Evolutionary conservation across 1,139 yeast genomes (phyloP).

Genomic region (Suhomyces terraborum): DNA sequence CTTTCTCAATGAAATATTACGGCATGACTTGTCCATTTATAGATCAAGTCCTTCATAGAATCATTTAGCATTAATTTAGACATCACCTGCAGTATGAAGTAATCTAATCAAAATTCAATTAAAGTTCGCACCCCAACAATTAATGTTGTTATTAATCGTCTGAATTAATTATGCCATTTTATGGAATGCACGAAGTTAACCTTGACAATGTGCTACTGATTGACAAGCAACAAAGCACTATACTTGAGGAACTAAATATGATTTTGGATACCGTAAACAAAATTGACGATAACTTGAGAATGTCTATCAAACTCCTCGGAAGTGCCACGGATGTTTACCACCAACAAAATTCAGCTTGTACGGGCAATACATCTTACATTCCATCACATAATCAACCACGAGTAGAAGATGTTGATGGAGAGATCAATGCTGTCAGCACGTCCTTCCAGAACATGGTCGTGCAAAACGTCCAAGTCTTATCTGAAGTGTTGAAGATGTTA

Average conservation of each 20-base stretch:
- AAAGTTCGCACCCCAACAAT: too few relatives aligned
- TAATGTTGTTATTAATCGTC: neutral
- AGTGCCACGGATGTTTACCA: neutral
- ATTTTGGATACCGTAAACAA: slow-evolving; percentile 34
- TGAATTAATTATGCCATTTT: neutral
- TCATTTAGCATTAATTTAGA: neutral
- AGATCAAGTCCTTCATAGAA: slow-evolving; percentile 3
- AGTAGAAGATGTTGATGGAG: neutral
- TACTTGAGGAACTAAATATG: slow-evolving; percentile 36
- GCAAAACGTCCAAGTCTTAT: slow-evolving; percentile 19
- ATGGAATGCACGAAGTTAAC: neutral
- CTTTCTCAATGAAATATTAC: neutral
- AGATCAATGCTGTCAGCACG: neutral
- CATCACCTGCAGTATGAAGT: neutral
- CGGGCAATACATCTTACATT: neutral
- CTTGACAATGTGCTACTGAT: neutral
- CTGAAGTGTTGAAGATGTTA: slow-evolving; percentile 18
- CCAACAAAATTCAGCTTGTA: too few relatives aligned
- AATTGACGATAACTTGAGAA: slow-evolving; percentile 32
- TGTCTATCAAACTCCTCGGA: slow-evolving; percentile 19
- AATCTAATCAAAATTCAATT: too few relatives aligned
- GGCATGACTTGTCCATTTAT: slow-evolving; percentile 1
- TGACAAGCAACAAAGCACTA: slow-evolving; percentile 24
- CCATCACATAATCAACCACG: neutral
- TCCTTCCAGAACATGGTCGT: slow-evolving; percentile 18